Base-by-base conservation (phyloP, 2,329 filamentous ascomycete species). In the Fusarium duplospermum region DNA sequence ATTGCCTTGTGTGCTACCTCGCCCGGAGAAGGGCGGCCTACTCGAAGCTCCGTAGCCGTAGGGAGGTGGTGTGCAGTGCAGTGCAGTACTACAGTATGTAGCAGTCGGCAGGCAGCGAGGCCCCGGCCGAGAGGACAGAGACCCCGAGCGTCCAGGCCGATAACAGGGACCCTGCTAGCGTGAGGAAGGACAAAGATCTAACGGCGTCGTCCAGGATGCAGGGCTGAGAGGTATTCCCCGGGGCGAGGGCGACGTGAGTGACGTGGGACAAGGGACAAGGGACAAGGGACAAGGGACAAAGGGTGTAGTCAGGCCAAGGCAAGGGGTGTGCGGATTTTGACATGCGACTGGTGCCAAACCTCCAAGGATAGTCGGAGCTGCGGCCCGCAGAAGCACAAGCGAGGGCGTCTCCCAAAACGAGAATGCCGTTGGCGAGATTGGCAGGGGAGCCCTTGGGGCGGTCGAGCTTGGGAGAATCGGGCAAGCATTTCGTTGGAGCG, bases 381-480 rank as follows among this genome's bases (percentile, higher is more conserved):
- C 76, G 76, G 76, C 64, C 73, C 76, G 76, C 36, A 52, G 31
- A 64, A 50, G 59, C 64, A 62, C 45, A 58, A 60, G 61, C 59
- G 61, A 68, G 57, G 60, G 47, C 40, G 62, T 66, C 52, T 27
- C 56, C 64, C 58, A 42, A 62, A 70, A 64, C 58, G 27, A 42
- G 54, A 62, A 40, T 27, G 56, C 38, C 57, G 62, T 61, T 70
- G 71, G 68, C 66, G 75, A 78, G 62, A 78, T 77, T 77, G 66
- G 60, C 73, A 70, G 73, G 71, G 74, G 75, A 52, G 64, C 29
- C 54, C 40, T 18, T 54, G 60, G 65, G 65, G 60, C 66, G 36
- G 35, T 10, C 20, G 58, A 71, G 58, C 70, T 70, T 52, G 57
- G 42, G 36, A 14, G 33, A 62, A 42, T 33, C 47, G 47, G 67